These are phyloP conservation scores for Colletotrichum filicis DNA, from an alignment of 2,329 filamentous ascomycete genomes.

Conservation along the genomic window DNA sequence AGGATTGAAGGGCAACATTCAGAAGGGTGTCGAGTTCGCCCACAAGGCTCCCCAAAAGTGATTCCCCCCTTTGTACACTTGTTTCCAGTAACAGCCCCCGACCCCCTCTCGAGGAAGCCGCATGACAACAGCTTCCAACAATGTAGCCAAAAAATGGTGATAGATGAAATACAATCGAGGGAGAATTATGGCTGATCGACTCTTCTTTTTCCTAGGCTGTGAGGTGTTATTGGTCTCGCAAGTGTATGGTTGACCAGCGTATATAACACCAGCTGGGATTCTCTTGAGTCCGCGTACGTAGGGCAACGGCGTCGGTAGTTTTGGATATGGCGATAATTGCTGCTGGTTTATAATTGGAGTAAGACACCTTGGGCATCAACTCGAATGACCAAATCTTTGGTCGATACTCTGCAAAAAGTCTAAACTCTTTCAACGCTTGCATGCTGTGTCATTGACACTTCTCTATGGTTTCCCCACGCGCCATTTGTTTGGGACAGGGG, in stretches of 20 bases:
- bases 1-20: slow-evolving; percentile 91
- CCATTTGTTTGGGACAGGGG: not conserved
- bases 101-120: slow-evolving; percentile 16
- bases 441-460: not conserved
- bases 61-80: slow-evolving; percentile 53
- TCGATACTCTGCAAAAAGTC: not conserved
- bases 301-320: slow-evolving; percentile 16
- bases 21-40: slow-evolving; percentile 92
- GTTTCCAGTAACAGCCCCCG: slow-evolving; percentile 16
- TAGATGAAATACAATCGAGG: slow-evolving; percentile 36
- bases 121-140: slow-evolving; percentile 28
- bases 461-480: not conserved
- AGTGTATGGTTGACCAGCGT: slow-evolving; percentile 18
- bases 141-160: slow-evolving; percentile 37
- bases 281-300: slow-evolving; percentile 15
- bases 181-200: slow-evolving; percentile 43
- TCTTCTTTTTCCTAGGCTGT: slow-evolving; percentile 43
- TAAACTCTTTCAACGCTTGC: not conserved
- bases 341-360: slow-evolving; percentile 20
- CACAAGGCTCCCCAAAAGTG: slow-evolving; percentile 91
- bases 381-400: slow-evolving; percentile 1
- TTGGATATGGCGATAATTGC: slow-evolving; percentile 12
- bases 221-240: slow-evolving; percentile 30
- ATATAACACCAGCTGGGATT: slow-evolving; percentile 2
- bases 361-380: slow-evolving; percentile 13